These are phyloP conservation scores for Glomus cerebriforme DNA, from an alignment of 192 early-diverging fungal genomes.

Conservation along the genomic window DNA sequence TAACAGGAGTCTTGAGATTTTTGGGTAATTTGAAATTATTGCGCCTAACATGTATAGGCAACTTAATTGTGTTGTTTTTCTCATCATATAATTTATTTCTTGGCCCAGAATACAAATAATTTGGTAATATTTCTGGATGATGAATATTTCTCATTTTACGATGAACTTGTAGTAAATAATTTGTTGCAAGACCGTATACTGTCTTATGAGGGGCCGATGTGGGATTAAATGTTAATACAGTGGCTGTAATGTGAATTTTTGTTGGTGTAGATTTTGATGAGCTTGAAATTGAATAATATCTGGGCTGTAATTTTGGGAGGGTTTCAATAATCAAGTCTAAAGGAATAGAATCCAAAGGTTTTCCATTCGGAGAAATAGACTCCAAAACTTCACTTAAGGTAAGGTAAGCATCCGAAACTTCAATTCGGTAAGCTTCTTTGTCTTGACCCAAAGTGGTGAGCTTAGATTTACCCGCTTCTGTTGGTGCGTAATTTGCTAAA, in stretches of 20 bases:
- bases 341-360: constrained; percentile 63
- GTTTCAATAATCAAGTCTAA: constrained; percentile 82
- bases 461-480: constrained; percentile 51
- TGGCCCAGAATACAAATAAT: constrained; percentile 51
- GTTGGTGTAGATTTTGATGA: constrained; percentile 76
- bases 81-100: constrained; percentile 38
- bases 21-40: constrained; percentile 91
- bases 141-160: constrained; percentile 42
- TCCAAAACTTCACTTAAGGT: constrained; percentile 77
- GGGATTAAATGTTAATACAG: constrained; percentile 83
- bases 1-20: constrained; percentile 74
- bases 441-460: constrained; percentile 61
- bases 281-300: constrained; percentile 98
- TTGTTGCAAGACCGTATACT: constrained; percentile 85
- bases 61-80: constrained; percentile 43
- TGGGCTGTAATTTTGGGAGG: constrained; percentile 78
- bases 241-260: constrained; percentile 82
- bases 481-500: constrained; percentile 61
- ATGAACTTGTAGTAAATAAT: constrained; percentile 78
- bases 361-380: constrained; percentile 57
- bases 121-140: constrained; percentile 33
- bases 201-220: constrained; percentile 45
- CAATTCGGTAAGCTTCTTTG: constrained; percentile 66
- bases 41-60: constrained; percentile 88
- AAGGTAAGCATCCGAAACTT: constrained; percentile 63